These are phyloP conservation scores for Purshia tridentata DNA, from an alignment of 306 rosid genomes.

Conservation along the genomic window DNA sequence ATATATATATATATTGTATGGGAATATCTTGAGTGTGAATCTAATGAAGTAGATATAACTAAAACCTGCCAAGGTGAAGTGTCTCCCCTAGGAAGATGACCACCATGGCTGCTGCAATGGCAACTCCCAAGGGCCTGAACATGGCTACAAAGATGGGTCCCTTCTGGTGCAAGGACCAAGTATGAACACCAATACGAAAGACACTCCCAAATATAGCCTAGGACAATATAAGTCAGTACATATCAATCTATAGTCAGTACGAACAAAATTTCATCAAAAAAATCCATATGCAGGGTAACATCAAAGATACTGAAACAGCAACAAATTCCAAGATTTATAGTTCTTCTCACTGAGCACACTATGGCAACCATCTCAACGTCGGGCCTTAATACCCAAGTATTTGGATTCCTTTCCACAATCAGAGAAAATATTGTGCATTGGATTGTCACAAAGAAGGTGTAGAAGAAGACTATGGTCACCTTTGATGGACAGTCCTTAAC, in stretches of 20 bases:
- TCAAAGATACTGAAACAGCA: background rate
- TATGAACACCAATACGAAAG: conserved; percentile 21
- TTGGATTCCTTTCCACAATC: background rate
- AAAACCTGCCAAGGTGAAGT: conserved; percentile 37
- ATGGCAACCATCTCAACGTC: background rate
- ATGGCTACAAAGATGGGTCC: conserved; percentile 34
- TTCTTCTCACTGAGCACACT: conserved; percentile 25
- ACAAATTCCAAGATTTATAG: background rate
- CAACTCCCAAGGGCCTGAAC: conserved; percentile 35
- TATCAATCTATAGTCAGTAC: background rate
- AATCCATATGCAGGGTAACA: too few relatives aligned
- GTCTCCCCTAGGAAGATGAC: conserved; percentile 31
- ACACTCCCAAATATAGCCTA: conserved; percentile 29
- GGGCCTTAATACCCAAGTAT: conserved; percentile 18
- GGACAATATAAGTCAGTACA: background rate
- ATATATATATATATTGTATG: background rate
- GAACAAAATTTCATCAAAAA: background rate
- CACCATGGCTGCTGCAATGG: conserved; percentile 27
- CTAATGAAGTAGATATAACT: background rate
- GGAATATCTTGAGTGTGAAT: background rate
- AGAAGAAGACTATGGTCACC: conserved; percentile 2
- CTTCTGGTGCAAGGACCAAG: conserved; percentile 29
- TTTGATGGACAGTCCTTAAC: background rate
- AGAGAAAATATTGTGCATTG: background rate
- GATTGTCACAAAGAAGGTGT: conserved; percentile 10